phyloP scores from a whole-genome alignment of 345 rosid genomes.

The Mallotus nudiflorus region DNA sequence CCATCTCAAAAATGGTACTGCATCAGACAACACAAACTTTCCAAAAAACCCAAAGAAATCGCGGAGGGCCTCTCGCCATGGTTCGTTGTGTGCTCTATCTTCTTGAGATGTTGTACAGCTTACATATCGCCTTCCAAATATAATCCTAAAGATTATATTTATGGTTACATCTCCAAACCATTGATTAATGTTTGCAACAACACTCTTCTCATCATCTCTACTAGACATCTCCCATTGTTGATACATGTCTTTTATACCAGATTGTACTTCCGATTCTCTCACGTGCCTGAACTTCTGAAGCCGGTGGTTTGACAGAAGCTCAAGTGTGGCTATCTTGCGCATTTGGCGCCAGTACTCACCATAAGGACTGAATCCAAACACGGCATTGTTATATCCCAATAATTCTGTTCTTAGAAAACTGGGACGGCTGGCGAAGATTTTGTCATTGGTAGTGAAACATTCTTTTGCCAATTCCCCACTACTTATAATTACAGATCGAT shows the following conservation, averaged over 20 bases:
- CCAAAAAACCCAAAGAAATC: neutral
- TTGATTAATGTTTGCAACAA: conserved; percentile 33
- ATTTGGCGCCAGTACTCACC: neutral
- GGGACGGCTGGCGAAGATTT: conserved; percentile 35
- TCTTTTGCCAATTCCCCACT: conserved; percentile 34
- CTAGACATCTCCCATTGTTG: conserved; percentile 13
- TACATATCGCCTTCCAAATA: conserved; percentile 21
- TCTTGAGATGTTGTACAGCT: neutral
- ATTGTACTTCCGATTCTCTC: no score
- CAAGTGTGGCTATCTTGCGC: neutral
- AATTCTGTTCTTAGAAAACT: conserved; percentile 6
- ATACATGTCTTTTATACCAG: no score
- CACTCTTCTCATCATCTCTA: neutral
- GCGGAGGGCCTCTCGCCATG: neutral
- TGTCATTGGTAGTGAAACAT: conserved; percentile 35
- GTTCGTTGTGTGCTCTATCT: neutral
- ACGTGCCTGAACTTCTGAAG: no score
- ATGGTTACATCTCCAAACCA: conserved; percentile 32
- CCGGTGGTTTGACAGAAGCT: neutral
- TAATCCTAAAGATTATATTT: conserved; percentile 32
- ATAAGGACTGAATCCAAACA: neutral
- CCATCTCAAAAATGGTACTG: conserved; percentile 12
- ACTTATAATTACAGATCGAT: conserved; percentile 30
- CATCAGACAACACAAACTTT: conserved; percentile 5
- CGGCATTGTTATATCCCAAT: conserved; percentile 22